Percentiles rank a stretch among this genome's conserved stretches.
Conservation (phyloP, 2,329 filamentous ascomycete genomes). For the Scedosporium boydii region DNA sequence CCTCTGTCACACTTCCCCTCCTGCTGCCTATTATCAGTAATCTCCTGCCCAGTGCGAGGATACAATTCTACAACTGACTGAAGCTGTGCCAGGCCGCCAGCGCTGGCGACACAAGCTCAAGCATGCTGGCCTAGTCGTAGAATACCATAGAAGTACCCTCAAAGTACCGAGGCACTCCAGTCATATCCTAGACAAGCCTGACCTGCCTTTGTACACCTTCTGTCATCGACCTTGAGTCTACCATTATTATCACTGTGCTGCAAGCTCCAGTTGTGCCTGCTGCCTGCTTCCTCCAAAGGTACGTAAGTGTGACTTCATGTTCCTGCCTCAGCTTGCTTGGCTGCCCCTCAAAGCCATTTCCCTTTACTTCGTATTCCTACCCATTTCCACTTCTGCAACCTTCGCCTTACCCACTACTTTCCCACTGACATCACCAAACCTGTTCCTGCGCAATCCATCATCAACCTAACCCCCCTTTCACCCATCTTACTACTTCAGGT, state of each 20-base stretch:
- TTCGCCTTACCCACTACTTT: background rate
- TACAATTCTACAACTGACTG: background rate
- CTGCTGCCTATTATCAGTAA: background rate
- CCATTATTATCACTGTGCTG: background rate
- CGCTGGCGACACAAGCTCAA: background rate
- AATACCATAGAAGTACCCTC: no score
- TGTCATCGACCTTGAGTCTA: no score
- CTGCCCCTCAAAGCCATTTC: background rate
- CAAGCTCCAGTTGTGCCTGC: background rate
- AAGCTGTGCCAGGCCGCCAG: background rate
- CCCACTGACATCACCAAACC: constrained; percentile 4
- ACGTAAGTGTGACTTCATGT: background rate
- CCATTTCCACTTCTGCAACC: background rate
- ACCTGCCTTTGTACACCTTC: no score
- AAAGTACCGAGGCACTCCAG: no score
- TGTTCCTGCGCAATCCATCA: background rate
- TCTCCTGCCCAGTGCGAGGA: no score
- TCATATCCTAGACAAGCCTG: no score
- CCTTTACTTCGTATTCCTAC: background rate
- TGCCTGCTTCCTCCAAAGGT: background rate
- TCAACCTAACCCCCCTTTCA: background rate
- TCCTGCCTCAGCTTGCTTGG: background rate
- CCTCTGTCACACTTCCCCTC: background rate
- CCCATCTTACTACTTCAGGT: background rate
- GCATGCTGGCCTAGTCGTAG: no score